Percentiles rank a stretch among this genome's conserved stretches.
Evolutionary conservation across 1,284 basidiomycete genomes (phyloP).

Genomic region (Somion occarium): DNA sequence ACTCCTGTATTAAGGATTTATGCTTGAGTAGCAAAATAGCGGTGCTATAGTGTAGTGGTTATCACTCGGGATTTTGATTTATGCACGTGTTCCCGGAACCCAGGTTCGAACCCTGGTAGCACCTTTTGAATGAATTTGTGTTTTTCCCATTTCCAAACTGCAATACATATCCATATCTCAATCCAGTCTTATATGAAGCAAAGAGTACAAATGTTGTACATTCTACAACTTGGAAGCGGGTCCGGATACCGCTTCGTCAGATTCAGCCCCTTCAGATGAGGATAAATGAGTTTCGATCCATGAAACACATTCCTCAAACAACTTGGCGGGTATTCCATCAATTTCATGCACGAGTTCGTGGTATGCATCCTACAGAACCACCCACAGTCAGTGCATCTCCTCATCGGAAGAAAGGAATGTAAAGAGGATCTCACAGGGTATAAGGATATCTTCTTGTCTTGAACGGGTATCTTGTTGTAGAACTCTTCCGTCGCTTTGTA

Average conservation of each 20-base stretch:
- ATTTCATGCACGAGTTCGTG: slow-evolving; percentile 87
- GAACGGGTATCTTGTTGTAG: slow-evolving; percentile 50
- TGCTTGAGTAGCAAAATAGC: neutral
- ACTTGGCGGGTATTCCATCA: slow-evolving; percentile 57
- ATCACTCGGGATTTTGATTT: slow-evolving; percentile 11
- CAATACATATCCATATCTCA: too few species aligned
- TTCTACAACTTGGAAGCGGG: neutral
- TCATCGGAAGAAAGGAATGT: too few species aligned
- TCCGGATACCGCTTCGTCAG: neutral
- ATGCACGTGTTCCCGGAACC: slow-evolving; percentile 2
- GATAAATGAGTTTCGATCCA: slow-evolving; percentile 43
- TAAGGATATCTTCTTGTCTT: slow-evolving; percentile 59
- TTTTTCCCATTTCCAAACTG: too few species aligned
- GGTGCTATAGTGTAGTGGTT: slow-evolving; percentile 11
- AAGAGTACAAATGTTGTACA: neutral
- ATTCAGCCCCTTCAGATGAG: neutral
- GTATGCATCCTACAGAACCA: slow-evolving; percentile 55
- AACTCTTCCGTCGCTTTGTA: slow-evolving; percentile 57
- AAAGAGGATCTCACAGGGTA: slow-evolving; percentile 43
- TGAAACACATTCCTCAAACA: slow-evolving; percentile 49
- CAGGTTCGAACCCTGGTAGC: slow-evolving; percentile 10
- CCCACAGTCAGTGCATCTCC: too few species aligned
- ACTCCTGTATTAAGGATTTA: too few species aligned
- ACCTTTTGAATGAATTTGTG: neutral
- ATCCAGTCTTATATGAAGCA: too few species aligned